Evolutionary conservation across 2,329 filamentous ascomycete species (phyloP), one percentile per base, ranked within the genome.

Genomic region (Magnaporthiopsis incrustans): DNA sequence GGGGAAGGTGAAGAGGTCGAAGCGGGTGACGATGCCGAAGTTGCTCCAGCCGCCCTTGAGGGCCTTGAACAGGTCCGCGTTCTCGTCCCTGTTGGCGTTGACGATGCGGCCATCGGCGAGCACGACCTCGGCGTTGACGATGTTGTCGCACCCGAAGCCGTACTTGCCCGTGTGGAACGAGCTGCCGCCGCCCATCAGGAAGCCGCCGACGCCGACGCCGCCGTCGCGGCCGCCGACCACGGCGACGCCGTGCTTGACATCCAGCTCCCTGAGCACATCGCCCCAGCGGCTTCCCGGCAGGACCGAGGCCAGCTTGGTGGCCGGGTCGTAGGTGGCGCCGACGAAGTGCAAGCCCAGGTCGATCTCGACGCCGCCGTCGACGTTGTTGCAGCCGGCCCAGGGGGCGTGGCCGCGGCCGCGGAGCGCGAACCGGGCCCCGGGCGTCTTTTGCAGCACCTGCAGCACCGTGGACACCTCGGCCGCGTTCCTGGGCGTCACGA

Each of bases 31-130:
- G 60, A 73, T 69, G 61, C 77, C 77, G 59, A 77, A 77, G 67
- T 80, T 81, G 66, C 71, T 74, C 27, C 73, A 71, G 26, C 79
- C 79, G 26, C 78, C 79, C 59, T 76, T 75, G 2, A 80, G 70
- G 1, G 77, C 78, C 65, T 71, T 73, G 67, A 71, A 79, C 4
- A 81, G 72, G 62, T 80, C 77, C 0, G 69, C n/a, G 64, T 79
- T 71, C 6, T 69, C 59, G 0, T 67, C 62, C 2, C 65, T 65
- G 59, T 73, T 78, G 15, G 74, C 78, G 11, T 74, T 74, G 18
- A 79, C 69, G 60, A 79, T 71, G 2, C 65, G 59, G 4, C 78
- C 77, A 64, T 72, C 69, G 2, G 74, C 74, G 1, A 79, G 73
- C 10, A 81, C 77, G 33, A 81, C 72, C 64, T 78, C 71, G 62